A percentile compares a stretch with the other conserved stretches of the same genome.
Conservation (phyloP, 495 filamentous ascomycete species). For the Penicillium pancosmium region DNA sequence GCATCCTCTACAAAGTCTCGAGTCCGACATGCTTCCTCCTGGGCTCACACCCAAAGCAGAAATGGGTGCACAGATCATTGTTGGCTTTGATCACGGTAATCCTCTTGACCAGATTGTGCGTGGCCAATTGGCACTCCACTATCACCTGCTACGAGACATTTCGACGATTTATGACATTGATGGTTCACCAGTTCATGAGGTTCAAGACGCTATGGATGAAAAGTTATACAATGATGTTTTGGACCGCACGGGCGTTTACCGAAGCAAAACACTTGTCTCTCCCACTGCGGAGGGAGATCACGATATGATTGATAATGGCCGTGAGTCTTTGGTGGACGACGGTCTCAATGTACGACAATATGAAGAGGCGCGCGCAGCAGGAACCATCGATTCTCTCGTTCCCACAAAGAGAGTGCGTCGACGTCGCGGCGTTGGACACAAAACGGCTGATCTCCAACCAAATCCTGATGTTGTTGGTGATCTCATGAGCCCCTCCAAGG, state of each 20-base stretch:
- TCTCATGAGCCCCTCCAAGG: constrained; percentile 58
- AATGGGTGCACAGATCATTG: constrained; percentile 96
- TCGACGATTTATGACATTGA: constrained; percentile 90
- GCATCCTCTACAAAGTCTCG: constrained; percentile 70
- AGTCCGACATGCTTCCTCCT: constrained; percentile 45
- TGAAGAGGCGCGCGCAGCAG: constrained; percentile 57
- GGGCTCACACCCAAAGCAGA: constrained; percentile 78
- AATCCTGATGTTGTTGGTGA: constrained; percentile 53
- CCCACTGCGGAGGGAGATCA: constrained; percentile 83
- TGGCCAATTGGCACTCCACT: constrained; percentile 85
- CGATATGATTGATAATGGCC: constrained; percentile 78
- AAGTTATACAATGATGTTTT: constrained; percentile 92
- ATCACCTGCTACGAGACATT: constrained; percentile 80
- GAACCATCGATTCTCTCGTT: constrained; percentile 44
- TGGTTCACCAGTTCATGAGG: constrained; percentile 75
- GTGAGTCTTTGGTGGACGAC: constrained; percentile 72
- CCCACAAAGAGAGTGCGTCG: constrained; percentile 47
- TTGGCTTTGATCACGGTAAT: constrained; percentile 94
- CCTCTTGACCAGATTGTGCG: constrained; percentile 88
- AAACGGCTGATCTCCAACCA: constrained; percentile 45
- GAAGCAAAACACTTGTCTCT: constrained; percentile 67
- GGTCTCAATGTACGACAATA: constrained; percentile 71
- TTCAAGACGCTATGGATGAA: constrained; percentile 81
- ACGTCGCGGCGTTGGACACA: constrained; percentile 49
- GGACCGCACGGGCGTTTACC: constrained; percentile 86